Evolutionary conservation across 225 moss, liverwort and hornwort species (phyloP).

Genomic region (Sphagnum tenellum): DNA sequence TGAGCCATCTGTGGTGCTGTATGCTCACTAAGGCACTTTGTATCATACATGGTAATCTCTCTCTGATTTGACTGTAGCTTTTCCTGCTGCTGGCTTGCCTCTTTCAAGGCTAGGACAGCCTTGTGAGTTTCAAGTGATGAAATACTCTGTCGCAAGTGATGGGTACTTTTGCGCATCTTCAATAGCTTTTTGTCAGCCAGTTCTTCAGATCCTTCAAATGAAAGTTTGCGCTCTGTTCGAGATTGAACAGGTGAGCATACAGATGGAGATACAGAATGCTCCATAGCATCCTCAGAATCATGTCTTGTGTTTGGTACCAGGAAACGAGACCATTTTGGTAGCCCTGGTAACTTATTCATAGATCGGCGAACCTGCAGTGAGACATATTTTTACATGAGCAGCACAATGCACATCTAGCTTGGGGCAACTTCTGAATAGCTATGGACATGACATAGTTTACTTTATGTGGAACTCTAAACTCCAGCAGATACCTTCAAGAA

Average conservation of each 20-base stretch:
- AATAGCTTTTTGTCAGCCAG: slow-evolving; percentile 29
- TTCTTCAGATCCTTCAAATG: slow-evolving; percentile 39
- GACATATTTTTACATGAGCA: background rate
- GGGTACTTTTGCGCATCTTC: slow-evolving; percentile 18
- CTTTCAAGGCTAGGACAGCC: background rate
- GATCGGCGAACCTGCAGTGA: slow-evolving; percentile 27
- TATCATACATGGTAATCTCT: slow-evolving; percentile 14
- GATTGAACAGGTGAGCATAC: slow-evolving; percentile 45
- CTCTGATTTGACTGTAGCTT: slow-evolving; percentile 9
- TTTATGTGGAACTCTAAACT: slow-evolving; percentile 6
- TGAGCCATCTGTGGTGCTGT: slow-evolving; percentile 1
- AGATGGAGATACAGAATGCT: slow-evolving; percentile 33
- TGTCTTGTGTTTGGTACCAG: slow-evolving; percentile 23
- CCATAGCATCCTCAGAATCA: slow-evolving; percentile 29
- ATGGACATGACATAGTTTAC: slow-evolving; percentile 6
- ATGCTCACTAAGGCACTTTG: background rate
- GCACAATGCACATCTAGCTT: background rate
- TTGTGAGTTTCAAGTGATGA: slow-evolving; percentile 10
- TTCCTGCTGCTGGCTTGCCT: slow-evolving; percentile 27
- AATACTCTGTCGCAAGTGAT: slow-evolving; percentile 17
- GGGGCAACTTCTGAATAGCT: background rate
- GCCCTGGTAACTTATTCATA: slow-evolving; percentile 25
- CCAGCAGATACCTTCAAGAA: background rate
- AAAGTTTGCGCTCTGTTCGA: slow-evolving; percentile 30
- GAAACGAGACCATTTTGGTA: slow-evolving; percentile 29